Evolutionary conservation across 306 rosid species (phyloP), one percentile per base, ranked within the genome.

Genomic region (Alnus rubra): DNA sequence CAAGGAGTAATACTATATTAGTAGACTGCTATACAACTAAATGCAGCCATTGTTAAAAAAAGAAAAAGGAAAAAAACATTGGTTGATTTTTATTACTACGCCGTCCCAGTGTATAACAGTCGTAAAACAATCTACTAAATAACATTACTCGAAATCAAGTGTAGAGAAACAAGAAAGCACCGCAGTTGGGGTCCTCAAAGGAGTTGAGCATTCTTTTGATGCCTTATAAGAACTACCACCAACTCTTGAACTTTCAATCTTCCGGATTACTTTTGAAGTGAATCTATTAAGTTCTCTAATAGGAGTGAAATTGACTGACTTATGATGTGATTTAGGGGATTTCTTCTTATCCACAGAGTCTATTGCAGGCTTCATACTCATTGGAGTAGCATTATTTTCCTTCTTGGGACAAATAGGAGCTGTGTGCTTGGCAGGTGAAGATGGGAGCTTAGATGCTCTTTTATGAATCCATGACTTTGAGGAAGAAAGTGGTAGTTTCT

Each of bases 191-290:
- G 98, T 95, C 86, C 74, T 91, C 45, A 86, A 75, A 79, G 97
- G 98, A 84, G 92, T 95, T 30, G 52, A 48, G 74, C 79, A 83
- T 69, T 93, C 98, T 82, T 89, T 93, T 68, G 88, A 80, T 74
- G 77, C 82, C 90, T 87, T 93, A 63, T 90, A 89, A 80, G 92
- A 81, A 83, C 80, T 79, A 54, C 81, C 72, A 54, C 89, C 90
- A 74, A 45, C 83, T 91, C 89, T 89, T 30, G 98, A 81, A 73
- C 86, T 88, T 63, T 95, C 99, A 75, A 93, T 91, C 80, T 84
- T 95, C 79, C 91, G 88, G 78, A 91, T 91, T 31, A 93, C 96
- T 11, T 90, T 88, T 74, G 94, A 91, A 71, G 96, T 95, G 44
- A 95, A 68, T 81, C 89, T 88, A 55, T 91, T 90, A 31, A 95